Conservation (phyloP, 2,329 filamentous ascomycete species). For the Orbilia blumenaviensis region DNA sequence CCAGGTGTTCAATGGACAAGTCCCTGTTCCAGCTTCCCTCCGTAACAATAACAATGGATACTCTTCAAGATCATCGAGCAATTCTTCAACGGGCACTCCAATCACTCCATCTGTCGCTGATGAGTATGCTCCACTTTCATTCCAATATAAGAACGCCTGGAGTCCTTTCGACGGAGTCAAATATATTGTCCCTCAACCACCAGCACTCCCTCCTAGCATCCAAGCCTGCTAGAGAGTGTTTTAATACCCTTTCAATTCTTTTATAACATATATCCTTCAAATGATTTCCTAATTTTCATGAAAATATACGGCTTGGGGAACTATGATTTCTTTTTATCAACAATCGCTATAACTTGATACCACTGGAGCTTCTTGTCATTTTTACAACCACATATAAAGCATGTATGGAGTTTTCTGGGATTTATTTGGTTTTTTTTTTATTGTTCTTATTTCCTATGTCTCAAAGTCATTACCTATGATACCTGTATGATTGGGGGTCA, state of each 20-base stretch:
- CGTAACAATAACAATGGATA: slow-evolving; percentile 55
- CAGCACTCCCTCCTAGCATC: slow-evolving; percentile 50
- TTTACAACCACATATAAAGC: slow-evolving; percentile 53
- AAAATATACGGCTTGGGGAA: slow-evolving; percentile 54
- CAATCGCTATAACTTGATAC: slow-evolving; percentile 54
- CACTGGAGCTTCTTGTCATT: slow-evolving; percentile 53
- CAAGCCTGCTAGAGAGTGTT: slow-evolving; percentile 50
- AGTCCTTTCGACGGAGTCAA: slow-evolving; percentile 49
- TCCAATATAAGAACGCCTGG: slow-evolving; percentile 52
- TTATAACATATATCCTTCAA: slow-evolving; percentile 36
- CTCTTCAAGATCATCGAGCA: slow-evolving; percentile 56
- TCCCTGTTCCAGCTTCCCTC: slow-evolving; percentile 55
- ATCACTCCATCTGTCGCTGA: slow-evolving; percentile 54
- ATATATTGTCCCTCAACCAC: slow-evolving; percentile 45
- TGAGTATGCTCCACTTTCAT: slow-evolving; percentile 53
- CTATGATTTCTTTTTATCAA: slow-evolving; percentile 37
- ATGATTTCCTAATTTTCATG: slow-evolving; percentile 53
- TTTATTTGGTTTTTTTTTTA: neutral
- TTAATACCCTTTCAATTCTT: slow-evolving; percentile 47
- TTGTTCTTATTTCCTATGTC: slow-evolving; percentile 37
- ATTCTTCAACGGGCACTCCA: slow-evolving; percentile 55
- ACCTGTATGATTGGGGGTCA: slow-evolving; percentile 53
- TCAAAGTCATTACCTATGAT: slow-evolving; percentile 45
- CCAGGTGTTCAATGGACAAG: slow-evolving; percentile 53
- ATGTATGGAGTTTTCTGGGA: slow-evolving; percentile 53